These are phyloP conservation scores for Starmerella kuoi DNA, from an alignment of 805 yeast species.

Conservation along the genomic window DNA sequence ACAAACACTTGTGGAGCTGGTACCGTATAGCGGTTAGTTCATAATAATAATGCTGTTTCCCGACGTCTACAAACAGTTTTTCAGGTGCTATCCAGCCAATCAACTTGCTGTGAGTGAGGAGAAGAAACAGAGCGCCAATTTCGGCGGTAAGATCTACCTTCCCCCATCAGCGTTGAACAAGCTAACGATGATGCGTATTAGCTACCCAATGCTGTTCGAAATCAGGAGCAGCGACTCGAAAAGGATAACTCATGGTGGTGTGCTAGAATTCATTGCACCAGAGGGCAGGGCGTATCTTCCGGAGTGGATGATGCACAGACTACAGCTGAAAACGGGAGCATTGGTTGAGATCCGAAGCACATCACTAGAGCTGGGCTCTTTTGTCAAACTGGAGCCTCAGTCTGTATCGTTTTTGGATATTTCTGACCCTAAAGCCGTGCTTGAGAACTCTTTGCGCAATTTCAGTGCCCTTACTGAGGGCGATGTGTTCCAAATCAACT, in stretches of 20 bases:
- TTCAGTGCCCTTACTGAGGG: constrained; percentile 76
- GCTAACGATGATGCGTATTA: constrained; percentile 73
- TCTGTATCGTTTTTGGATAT: constrained; percentile 86
- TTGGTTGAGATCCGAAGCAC: constrained; percentile 56
- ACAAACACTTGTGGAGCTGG: too few species aligned
- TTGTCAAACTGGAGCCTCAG: constrained; percentile 92
- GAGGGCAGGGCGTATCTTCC: constrained; percentile 94
- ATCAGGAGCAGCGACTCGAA: constrained; percentile 36
- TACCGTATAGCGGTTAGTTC: too few species aligned
- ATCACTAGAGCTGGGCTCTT: constrained; percentile 73
- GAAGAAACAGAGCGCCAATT: constrained; percentile 56
- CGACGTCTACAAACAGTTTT: constrained; percentile 63
- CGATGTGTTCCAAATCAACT: constrained; percentile 74
- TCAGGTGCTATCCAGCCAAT: constrained; percentile 81
- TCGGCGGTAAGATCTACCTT: constrained; percentile 87
- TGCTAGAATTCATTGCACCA: constrained; percentile 88
- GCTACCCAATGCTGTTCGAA: constrained; percentile 93
- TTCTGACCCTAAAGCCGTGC: constrained; percentile 89
- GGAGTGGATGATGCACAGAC: constrained; percentile 86
- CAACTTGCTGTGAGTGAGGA: constrained; percentile 68
- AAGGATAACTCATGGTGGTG: constrained; percentile 75
- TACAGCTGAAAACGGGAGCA: constrained; percentile 66
- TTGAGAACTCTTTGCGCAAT: constrained; percentile 81
- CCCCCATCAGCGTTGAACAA: constrained; percentile 89
- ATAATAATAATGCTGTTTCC: not conserved